These are phyloP conservation scores for Plasmodium fragile DNA, from an alignment of 169 alveolate genomes.

Conservation along the genomic window DNA sequence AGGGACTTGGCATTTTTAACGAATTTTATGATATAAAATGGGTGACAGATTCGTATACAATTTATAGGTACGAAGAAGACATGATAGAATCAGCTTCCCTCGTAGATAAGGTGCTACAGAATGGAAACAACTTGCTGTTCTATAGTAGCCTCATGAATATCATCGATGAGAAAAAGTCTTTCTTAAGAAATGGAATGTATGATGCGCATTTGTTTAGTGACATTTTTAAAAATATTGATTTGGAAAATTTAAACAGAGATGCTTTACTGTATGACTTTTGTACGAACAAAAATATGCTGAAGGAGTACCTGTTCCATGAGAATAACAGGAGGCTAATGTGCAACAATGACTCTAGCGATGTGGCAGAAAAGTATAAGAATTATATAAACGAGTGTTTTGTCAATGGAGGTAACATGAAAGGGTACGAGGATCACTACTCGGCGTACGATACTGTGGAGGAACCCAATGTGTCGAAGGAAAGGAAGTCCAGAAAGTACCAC, in stretches of 20 bases:
- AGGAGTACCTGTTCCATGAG: constrained; percentile 14
- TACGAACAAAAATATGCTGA: constrained; percentile 39
- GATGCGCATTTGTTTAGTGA: constrained; percentile 71
- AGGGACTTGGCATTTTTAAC: constrained; percentile 65
- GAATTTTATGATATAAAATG: constrained; percentile 67
- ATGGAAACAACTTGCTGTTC: constrained; percentile 31
- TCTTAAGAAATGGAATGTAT: constrained; percentile 20
- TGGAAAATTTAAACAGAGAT: constrained; percentile 17
- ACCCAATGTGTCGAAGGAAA: neutral
- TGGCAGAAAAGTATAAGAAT: constrained; percentile 25
- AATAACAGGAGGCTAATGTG: neutral
- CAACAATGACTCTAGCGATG: neutral
- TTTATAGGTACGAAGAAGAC: constrained; percentile 53
- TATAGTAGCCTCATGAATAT: constrained; percentile 55
- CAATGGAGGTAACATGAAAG: neutral
- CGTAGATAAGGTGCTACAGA: constrained; percentile 56
- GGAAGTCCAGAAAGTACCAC: constrained; percentile 17
- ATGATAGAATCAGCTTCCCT: constrained; percentile 58
- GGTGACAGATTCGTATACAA: constrained; percentile 52
- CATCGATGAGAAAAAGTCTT: constrained; percentile 15
- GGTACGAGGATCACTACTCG: constrained; percentile 22
- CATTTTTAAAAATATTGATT: constrained; percentile 24
- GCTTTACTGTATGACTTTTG: constrained; percentile 35
- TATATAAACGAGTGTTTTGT: neutral
- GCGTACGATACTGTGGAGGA: constrained; percentile 6